phyloP scores from a whole-genome alignment of 164 flowering plant species.

The Kalanchoe fedtschenkoi region DNA sequence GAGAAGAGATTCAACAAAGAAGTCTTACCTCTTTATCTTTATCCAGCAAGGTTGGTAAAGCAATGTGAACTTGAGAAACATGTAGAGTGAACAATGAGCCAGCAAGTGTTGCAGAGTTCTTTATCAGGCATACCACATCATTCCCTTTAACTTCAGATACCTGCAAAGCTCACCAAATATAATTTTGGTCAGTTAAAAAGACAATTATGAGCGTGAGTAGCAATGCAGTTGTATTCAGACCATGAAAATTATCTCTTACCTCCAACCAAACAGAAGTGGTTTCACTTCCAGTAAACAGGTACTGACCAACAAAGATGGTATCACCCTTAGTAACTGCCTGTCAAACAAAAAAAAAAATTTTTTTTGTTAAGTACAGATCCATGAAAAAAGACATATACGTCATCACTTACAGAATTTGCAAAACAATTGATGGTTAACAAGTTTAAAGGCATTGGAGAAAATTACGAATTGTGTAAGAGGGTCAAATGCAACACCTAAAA shows the following conservation, averaged over 20 bases:
- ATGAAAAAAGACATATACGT: neutral
- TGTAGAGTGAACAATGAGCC: slow-evolving; percentile 78
- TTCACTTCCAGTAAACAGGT: slow-evolving; percentile 96
- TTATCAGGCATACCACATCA: slow-evolving; percentile 64
- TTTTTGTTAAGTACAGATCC: neutral
- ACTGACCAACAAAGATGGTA: slow-evolving; percentile 88
- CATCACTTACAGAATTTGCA: neutral
- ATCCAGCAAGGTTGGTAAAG: slow-evolving; percentile 68
- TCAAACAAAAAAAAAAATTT: neutral
- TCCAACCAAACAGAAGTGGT: slow-evolving; percentile 97
- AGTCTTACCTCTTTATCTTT: slow-evolving; percentile 65
- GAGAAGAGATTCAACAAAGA: neutral
- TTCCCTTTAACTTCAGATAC: slow-evolving; percentile 60
- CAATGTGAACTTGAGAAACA: slow-evolving; percentile 66
- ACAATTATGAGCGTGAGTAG: neutral
- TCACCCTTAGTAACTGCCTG: slow-evolving; percentile 40
- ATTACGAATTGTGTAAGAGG: too few relatives aligned
- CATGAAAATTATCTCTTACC: slow-evolving; percentile 31
- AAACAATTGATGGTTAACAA: neutral
- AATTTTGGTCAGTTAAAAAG: neutral
- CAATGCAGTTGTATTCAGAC: neutral
- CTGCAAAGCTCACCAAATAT: slow-evolving; percentile 24
- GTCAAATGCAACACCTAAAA: neutral
- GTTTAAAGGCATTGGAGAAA: too few relatives aligned
- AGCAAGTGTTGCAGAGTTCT: slow-evolving; percentile 68